Conservation (phyloP, 352 stramenopile genomes). For the Halophytophthora polymorphica region DNA sequence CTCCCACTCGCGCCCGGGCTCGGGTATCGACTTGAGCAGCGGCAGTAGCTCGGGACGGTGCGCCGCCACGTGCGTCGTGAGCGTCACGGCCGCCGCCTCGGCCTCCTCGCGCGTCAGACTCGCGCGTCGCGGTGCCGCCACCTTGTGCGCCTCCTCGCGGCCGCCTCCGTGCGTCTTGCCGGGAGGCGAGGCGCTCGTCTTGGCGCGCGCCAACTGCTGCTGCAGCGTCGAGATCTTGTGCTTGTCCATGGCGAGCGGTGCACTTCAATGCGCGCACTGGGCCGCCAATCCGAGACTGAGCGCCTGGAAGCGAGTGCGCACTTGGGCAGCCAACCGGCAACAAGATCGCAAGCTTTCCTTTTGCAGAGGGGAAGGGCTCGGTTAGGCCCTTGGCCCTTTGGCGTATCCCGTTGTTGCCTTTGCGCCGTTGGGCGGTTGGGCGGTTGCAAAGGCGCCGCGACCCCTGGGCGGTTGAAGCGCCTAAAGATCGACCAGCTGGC, state of each 20-base stretch:
- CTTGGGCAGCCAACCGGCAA: neutral
- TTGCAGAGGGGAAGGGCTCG: neutral
- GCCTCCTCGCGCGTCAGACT: conserved; percentile 9
- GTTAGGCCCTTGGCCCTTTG: no score
- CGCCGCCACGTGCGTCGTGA: conserved; percentile 40
- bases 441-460: neutral
- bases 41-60: conserved; percentile 59
- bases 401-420: no score
- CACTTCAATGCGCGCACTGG: no score
- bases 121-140: neutral
- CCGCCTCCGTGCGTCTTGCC: neutral
- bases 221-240: conserved; percentile 27
- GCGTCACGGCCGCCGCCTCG: conserved; percentile 14
- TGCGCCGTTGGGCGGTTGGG: no score
- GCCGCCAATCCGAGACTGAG: neutral
- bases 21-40: conserved; percentile 28
- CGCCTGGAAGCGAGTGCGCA: neutral
- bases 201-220: conserved; percentile 23
- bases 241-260: conserved; percentile 18
- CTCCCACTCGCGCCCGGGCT: conserved; percentile 16
- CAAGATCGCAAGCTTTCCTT: neutral
- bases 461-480: no score
- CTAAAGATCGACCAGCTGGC: no score
- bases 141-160: neutral
- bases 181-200: conserved; percentile 22